Evolutionary conservation across 2,329 filamentous ascomycete genomes (phyloP).

Genomic region (Penicillium crustosum): DNA sequence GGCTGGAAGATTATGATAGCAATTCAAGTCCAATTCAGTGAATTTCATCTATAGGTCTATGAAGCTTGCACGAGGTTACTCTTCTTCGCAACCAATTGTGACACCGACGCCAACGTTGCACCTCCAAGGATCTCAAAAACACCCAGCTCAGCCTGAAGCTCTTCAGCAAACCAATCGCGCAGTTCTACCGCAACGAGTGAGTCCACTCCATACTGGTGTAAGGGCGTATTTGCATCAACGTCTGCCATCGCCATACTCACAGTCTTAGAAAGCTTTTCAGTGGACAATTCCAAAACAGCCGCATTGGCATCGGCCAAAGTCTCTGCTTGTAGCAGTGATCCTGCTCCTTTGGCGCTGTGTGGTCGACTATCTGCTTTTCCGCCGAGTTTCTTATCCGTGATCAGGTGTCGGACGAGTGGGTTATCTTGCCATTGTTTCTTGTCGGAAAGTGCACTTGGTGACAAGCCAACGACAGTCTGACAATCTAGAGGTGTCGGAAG

Average conservation of each 20-base stretch:
- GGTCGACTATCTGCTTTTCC: neutral
- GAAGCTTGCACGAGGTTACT: neutral
- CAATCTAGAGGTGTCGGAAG: neutral
- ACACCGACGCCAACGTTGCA: slow-evolving; percentile 3
- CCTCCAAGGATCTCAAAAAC: slow-evolving; percentile 45
- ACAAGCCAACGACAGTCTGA: slow-evolving; percentile 3
- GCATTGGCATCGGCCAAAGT: slow-evolving; percentile 3
- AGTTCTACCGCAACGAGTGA: slow-evolving; percentile 49
- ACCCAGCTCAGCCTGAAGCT: slow-evolving; percentile 34
- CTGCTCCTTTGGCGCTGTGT: neutral
- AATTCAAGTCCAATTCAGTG: neutral
- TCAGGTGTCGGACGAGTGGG: neutral
- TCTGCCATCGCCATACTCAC: slow-evolving; percentile 34
- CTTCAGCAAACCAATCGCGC: slow-evolving; percentile 41
- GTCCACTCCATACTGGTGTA: slow-evolving; percentile 41
- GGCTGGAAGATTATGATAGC: neutral
- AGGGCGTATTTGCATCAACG: slow-evolving; percentile 29
- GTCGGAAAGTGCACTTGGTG: neutral
- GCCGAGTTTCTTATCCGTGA: neutral
- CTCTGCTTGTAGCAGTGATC: neutral
- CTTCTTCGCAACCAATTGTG: neutral
- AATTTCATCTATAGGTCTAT: neutral
- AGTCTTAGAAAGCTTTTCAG: slow-evolving; percentile 33
- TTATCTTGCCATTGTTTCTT: slow-evolving; percentile 5
- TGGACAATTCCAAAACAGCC: slow-evolving; percentile 27